A percentile compares a stretch with the other conserved stretches of the same genome.
Evolutionary conservation across 768 basidiomycete species (phyloP).

Genomic region (Obba rivulosa): DNA sequence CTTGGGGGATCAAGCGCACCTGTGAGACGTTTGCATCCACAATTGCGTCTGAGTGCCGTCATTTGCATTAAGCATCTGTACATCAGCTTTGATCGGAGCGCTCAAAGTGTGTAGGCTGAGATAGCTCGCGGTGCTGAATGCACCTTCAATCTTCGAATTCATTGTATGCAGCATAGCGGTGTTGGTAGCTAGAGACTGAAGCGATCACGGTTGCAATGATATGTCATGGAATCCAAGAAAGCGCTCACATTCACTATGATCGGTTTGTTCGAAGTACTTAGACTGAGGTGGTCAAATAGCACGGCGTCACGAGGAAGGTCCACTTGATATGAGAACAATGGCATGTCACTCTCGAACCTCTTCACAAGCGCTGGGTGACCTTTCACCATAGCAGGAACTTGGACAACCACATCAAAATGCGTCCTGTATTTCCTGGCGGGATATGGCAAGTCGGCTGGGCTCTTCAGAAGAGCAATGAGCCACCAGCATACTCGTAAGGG

Average conservation of each 20-base stretch:
- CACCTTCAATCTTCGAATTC: constrained; percentile 32
- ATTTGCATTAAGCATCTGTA: constrained; percentile 30
- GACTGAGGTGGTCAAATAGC: constrained; percentile 20
- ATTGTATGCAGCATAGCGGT: constrained; percentile 21
- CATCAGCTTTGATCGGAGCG: constrained; percentile 26
- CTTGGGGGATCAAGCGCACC: constrained; percentile 29
- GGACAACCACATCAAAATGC: constrained; percentile 24
- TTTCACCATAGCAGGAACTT: constrained; percentile 20
- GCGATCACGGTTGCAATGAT: too few relatives aligned
- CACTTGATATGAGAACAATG: constrained; percentile 25
- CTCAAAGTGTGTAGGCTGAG: constrained; percentile 32
- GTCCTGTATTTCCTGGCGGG: too few relatives aligned
- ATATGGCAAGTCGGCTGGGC: too few relatives aligned
- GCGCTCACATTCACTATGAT: constrained; percentile 27
- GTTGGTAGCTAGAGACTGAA: constrained; percentile 28
- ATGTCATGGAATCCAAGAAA: too few relatives aligned
- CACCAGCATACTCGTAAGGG: too few relatives aligned
- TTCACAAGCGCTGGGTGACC: constrained; percentile 19
- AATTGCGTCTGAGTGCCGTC: constrained; percentile 25
- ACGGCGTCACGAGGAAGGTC: constrained; percentile 23
- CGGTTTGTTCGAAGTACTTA: constrained; percentile 21
- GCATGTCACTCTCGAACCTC: constrained; percentile 24
- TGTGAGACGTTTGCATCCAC: constrained; percentile 35
- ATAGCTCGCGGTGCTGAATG: constrained; percentile 25
- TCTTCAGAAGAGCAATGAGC: too few relatives aligned